These are phyloP conservation scores for Cyberlindnera maritima DNA, from an alignment of 805 yeast species.

Conservation along the genomic window DNA sequence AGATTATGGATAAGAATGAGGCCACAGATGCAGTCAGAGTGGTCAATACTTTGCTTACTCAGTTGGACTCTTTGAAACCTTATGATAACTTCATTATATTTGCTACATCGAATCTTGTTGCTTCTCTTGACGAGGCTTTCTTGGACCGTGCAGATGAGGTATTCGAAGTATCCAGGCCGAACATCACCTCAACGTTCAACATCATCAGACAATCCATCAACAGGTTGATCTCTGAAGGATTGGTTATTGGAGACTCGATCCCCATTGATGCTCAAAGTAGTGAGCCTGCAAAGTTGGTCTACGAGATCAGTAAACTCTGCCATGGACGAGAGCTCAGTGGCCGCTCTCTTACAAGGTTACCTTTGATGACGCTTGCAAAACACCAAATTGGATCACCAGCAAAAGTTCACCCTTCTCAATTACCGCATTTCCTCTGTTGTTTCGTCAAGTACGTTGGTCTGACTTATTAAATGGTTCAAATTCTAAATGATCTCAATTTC, in stretches of 20 bases:
- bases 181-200: constrained; percentile 27
- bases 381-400: background rate
- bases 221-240: constrained; percentile 1
- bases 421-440: no score
- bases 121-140: constrained; percentile 42
- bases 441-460: no score
- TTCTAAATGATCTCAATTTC: no score
- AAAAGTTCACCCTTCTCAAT: no score
- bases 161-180: constrained; percentile 36
- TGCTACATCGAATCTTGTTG: constrained; percentile 40
- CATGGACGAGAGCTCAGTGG: constrained; percentile 11
- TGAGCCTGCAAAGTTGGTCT: background rate
- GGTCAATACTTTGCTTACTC: constrained; percentile 42
- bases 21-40: constrained; percentile 42
- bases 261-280: background rate
- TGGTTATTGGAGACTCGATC: background rate
- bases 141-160: constrained; percentile 41
- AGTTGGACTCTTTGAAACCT: constrained; percentile 37
- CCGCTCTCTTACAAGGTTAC: constrained; percentile 9
- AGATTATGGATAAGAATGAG: constrained; percentile 35
- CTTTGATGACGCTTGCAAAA: constrained; percentile 8
- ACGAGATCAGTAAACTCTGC: constrained; percentile 8
- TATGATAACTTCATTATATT: constrained; percentile 35
- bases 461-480: no score
- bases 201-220: constrained; percentile 31